Evolutionary conservation across 306 rosid genomes (phyloP), one percentile per base, ranked within the genome.

Genomic region (Boehmeria nivea): DNA sequence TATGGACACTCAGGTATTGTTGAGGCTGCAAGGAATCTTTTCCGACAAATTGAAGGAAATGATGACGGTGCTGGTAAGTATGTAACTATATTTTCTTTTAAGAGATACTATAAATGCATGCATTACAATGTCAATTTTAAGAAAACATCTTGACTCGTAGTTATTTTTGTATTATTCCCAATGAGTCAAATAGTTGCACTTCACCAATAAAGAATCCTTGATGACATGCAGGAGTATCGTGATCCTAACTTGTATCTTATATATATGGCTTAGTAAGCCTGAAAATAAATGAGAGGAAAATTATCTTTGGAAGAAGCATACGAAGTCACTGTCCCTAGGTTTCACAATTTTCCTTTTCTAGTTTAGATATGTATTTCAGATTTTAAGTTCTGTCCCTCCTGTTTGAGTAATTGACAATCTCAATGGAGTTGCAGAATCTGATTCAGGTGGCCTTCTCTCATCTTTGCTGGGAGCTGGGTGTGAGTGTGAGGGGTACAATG

Each of bases 1-100:
- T 59, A 71, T 58, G 95, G 84, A 37, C 97, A 89, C 77, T 81
- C 95, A 11, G 97, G 97, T 44, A 81, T 89, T 59, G 89, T 79
- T 56, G 81, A 70, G 78, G 87, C 97, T 60, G 88, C 95, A 43
- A 75, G 94, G 28, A 95, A 89, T 58, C 76, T 89, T 60, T 89
- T 68, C 67, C 75, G 54, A 78, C 87, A 83, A 81, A 79, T 89
- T 67, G 97, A 83, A 65, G 94, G 89, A 67, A 74, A 66, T 59
- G 63, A 74, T 48, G 72, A 49, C 42, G 67, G 57, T 45, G 59
- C 60, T 70, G 91, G 94, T 88, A 72, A 45, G 57, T 70, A 54
- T 31, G 45, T 60, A 24, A 59, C 50, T 37, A 47, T 63, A n/a
- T 53, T 60, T 9, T 51, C 6, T 42, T 47, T 52, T 1, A 24